Percentiles rank a stretch among this genome's conserved stretches.
Evolutionary conservation across 495 filamentous ascomycete species (phyloP).

Genomic region (Rhypophila decipiens): DNA sequence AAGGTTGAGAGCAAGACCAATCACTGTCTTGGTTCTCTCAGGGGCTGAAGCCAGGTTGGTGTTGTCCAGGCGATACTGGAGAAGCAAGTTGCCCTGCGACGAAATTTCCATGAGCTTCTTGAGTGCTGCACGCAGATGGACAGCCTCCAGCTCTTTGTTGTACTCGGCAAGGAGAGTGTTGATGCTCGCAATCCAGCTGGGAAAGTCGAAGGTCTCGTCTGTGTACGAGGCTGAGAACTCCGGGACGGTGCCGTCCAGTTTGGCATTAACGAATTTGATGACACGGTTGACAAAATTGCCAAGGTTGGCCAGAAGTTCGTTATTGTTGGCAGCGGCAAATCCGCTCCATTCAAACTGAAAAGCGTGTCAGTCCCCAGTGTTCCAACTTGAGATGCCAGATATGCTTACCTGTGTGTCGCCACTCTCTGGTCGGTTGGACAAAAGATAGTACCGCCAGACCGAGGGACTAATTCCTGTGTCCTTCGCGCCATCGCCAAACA

Average conservation of each 20-base stretch:
- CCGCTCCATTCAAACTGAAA: conserved; percentile 36
- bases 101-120: conserved; percentile 50
- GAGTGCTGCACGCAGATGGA: conserved; percentile 70
- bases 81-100: conserved; percentile 62
- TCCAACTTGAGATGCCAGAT: background rate
- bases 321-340: conserved; percentile 85
- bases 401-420: conserved; percentile 63
- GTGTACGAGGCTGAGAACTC: conserved; percentile 57
- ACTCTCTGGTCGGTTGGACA: conserved; percentile 82
- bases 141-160: conserved; percentile 62
- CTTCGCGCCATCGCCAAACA: conserved; percentile 84
- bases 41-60: conserved; percentile 60
- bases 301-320: conserved; percentile 79
- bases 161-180: conserved; percentile 62
- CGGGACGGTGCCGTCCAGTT: conserved; percentile 63
- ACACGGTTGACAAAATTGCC: conserved; percentile 94
- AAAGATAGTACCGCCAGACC: conserved; percentile 90
- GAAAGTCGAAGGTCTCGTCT: conserved; percentile 37
- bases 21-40: conserved; percentile 65
- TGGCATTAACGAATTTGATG: conserved; percentile 81
- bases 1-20: conserved; percentile 76
- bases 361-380: background rate
- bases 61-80: conserved; percentile 84
- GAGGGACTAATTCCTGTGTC: conserved; percentile 81
- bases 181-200: conserved; percentile 43